These are phyloP conservation scores for Chenopodium suecicum DNA, from an alignment of 148 eudicot species.

Conservation along the genomic window DNA sequence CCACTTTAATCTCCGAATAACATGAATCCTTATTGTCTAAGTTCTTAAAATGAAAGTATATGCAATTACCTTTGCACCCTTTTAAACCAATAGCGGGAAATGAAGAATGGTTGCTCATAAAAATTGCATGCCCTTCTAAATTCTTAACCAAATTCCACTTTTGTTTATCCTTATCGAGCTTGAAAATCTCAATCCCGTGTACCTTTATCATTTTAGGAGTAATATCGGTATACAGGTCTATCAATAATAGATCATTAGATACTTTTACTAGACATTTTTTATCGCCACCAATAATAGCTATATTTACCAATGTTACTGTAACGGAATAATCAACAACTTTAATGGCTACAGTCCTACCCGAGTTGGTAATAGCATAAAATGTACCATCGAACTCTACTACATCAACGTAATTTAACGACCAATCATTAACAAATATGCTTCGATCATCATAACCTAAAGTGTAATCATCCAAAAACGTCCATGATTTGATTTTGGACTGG, in stretches of 20 bases:
- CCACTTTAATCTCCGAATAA: constrained; percentile 15
- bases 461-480: constrained; percentile 31
- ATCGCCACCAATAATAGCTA: constrained; percentile 31
- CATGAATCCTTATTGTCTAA: constrained; percentile 22
- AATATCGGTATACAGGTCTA: constrained; percentile 30
- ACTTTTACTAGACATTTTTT: constrained; percentile 32
- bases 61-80: constrained; percentile 38
- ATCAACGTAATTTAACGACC: constrained; percentile 36
- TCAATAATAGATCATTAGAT: constrained; percentile 22
- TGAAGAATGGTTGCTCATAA: constrained; percentile 29
- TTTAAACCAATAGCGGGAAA: constrained; percentile 21
- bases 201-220: constrained; percentile 27
- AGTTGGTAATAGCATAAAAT: constrained; percentile 34
- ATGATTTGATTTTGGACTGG: constrained; percentile 15
- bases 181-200: constrained; percentile 29
- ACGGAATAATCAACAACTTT: neutral
- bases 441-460: constrained; percentile 37
- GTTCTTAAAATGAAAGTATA: constrained; percentile 33
- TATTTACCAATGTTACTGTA: constrained; percentile 16
- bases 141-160: constrained; percentile 28
- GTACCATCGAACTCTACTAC: constrained; percentile 24
- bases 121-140: constrained; percentile 24
- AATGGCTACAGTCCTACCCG: constrained; percentile 33
- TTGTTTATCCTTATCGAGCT: constrained; percentile 19
- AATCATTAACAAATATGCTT: constrained; percentile 34